Percentiles rank a stretch among this genome's conserved stretches.
Evolutionary conservation across 371 early-diverging fungal genomes (phyloP).

Genomic region (Umbelopsis sp.): DNA sequence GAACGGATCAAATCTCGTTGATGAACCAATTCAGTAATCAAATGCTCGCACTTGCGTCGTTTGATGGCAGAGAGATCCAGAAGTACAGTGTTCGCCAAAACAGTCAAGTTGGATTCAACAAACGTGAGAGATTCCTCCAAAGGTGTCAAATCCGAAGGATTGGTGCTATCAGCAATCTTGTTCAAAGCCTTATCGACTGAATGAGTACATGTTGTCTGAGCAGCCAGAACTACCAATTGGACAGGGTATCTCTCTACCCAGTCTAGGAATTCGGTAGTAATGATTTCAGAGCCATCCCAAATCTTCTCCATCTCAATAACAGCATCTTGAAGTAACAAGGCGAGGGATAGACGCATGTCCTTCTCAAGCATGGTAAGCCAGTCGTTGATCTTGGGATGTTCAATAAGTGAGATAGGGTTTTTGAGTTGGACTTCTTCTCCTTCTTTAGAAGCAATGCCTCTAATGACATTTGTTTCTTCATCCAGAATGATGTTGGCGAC

Average conservation of each 20-base stretch:
- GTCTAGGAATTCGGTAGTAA: slow-evolving; percentile 61
- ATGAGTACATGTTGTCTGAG: slow-evolving; percentile 92
- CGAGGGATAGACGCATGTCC: slow-evolving; percentile 90
- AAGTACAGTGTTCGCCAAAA: slow-evolving; percentile 93
- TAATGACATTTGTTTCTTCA: slow-evolving; percentile 75
- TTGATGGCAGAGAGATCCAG: slow-evolving; percentile 81
- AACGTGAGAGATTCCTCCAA: slow-evolving; percentile 63
- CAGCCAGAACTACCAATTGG: slow-evolving; percentile 91
- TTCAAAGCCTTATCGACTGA: slow-evolving; percentile 79
- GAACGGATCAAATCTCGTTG: slow-evolving; percentile 93
- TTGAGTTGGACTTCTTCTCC: slow-evolving; percentile 90
- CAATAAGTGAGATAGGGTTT: slow-evolving; percentile 78
- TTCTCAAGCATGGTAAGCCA: slow-evolving; percentile 95
- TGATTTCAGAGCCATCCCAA: slow-evolving; percentile 68
- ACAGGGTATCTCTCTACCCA: slow-evolving; percentile 95
- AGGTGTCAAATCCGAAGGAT: slow-evolving; percentile 36
- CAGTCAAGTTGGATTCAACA: slow-evolving; percentile 77
- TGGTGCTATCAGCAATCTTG: slow-evolving; percentile 44
- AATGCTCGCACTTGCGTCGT: slow-evolving; percentile 95
- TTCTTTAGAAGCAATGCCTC: slow-evolving; percentile 90
- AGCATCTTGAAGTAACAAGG: slow-evolving; percentile 75
- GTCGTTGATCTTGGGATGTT: slow-evolving; percentile 93
- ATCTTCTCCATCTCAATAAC: slow-evolving; percentile 67
- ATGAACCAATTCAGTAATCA: slow-evolving; percentile 98
- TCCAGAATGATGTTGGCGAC: slow-evolving; percentile 82